Evolutionary conservation across 495 filamentous ascomycete genomes (phyloP), one percentile per base, ranked within the genome.

Genomic region (Evernia prunastri): DNA sequence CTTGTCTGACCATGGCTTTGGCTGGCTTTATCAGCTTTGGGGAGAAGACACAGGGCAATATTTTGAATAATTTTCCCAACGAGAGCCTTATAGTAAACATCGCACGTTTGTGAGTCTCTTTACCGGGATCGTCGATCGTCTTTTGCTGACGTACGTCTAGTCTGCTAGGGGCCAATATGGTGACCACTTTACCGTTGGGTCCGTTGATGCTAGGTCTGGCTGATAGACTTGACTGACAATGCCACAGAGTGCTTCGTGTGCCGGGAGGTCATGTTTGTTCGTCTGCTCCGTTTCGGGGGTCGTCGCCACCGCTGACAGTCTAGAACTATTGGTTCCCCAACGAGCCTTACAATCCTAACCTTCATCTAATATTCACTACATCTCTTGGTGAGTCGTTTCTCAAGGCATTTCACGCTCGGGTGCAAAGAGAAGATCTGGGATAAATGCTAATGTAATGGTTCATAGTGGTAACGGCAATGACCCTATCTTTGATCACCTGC

Each of bases 121-220:
- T 25, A 15, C 25, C 37, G 25, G 31, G 15, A 57, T 60, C 4
- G 37, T 39, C 40, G 25, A 47, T 56, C 35, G 29, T 3, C 49
- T 40, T 12, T 35, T 43, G 15, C 33, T 73, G 76, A 67, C 78
- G 62, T 35, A 33, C 35, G n/a, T 23, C 25, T 65, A 81, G 80
- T 68, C 96, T 91, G 72, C 96, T 98, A 68, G 94, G 95, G 6
- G 77, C 97, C 61, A 98, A 98, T 78, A 98, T 98, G 94, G 84
- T 98, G 66, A 97, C 94, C 9, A 98, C 94, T 3, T 78, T 98
- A 53, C 94, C 94, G 4, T 84, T 98, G 35, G 61, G 61, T 63
- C 10, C 39, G 51, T 40, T 3, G 17, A 13, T 35, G n/a, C 23
- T 27, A 56, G 2, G 0, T 23, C 10, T 25, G 11, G 36, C n/a